Percentiles rank a stretch among this genome's conserved stretches.
These are phyloP conservation scores for Puccinia coronata DNA, from an alignment of 1,284 basidiomycete species.

Conservation along the genomic window DNA sequence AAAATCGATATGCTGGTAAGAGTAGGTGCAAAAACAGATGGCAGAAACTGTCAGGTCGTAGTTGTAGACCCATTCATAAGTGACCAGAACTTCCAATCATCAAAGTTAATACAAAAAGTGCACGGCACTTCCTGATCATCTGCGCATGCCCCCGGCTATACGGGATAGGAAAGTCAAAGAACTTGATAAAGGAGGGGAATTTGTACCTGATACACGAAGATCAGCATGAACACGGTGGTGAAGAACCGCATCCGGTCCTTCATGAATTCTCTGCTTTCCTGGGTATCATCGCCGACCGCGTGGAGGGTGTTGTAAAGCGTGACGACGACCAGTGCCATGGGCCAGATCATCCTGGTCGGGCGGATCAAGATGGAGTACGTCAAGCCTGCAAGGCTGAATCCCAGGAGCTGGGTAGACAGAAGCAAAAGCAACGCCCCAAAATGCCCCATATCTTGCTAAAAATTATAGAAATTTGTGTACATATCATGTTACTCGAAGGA, in stretches of 20 bases:
- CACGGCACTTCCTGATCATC: no score
- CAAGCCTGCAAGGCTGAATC: conserved; percentile 63
- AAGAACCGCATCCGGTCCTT: conserved; percentile 42
- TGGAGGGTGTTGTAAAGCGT: conserved; percentile 59
- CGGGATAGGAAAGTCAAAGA: no score
- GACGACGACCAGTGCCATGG: conserved; percentile 57
- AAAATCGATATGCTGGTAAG: conserved; percentile 58
- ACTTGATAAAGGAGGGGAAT: background rate
- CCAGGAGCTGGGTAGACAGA: conserved; percentile 64
- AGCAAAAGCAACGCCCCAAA: conserved; percentile 61
- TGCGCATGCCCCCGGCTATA: no score
- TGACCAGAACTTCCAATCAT: background rate
- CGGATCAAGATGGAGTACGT: conserved; percentile 57
- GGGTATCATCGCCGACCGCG: conserved; percentile 39
- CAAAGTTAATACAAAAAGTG: no score
- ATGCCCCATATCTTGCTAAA: conserved; percentile 57
- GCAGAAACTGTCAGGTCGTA: conserved; percentile 55
- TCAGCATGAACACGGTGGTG: conserved; percentile 25
- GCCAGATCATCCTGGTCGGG: conserved; percentile 58
- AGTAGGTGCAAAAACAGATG: conserved; percentile 57
- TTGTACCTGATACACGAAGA: conserved; percentile 48
- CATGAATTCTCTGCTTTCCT: conserved; percentile 27
- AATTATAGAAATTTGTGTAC: no score
- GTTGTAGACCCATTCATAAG: background rate
- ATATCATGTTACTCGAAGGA: no score